These are phyloP conservation scores for Rostrohypoxylon terebratum DNA, from an alignment of 495 filamentous ascomycete species.

Conservation along the genomic window DNA sequence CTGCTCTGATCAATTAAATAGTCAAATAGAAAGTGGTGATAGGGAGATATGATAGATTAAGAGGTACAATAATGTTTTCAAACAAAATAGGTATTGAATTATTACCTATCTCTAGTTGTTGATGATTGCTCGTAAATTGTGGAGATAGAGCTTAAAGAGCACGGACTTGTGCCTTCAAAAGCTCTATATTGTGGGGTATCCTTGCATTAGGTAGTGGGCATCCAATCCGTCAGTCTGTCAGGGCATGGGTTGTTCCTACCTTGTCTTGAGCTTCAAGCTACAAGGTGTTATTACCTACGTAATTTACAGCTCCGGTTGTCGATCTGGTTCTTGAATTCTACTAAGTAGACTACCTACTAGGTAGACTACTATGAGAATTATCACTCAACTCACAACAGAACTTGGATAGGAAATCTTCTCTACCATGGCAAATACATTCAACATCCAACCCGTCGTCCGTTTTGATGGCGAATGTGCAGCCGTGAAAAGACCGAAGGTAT, in stretches of 20 bases:
- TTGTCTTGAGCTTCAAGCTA: slow-evolving; percentile 1
- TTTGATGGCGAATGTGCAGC: slow-evolving; percentile 70
- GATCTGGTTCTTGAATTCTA: too few relatives aligned
- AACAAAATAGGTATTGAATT: not conserved
- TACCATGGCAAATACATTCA: slow-evolving; percentile 59
- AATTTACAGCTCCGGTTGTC: not conserved
- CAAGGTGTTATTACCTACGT: not conserved
- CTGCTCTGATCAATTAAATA: not conserved
- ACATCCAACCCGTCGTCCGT: slow-evolving; percentile 71
- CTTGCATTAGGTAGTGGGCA: slow-evolving; percentile 6
- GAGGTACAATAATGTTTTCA: not conserved
- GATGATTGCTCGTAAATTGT: not conserved
- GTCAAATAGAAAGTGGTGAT: not conserved
- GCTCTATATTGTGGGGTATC: slow-evolving; percentile 33
- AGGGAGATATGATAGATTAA: not conserved
- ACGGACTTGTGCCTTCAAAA: not conserved
- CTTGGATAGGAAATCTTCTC: not conserved
- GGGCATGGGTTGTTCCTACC: slow-evolving; percentile 8
- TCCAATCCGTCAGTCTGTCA: too few relatives aligned
- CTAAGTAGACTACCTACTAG: not conserved
- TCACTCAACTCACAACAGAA: not conserved
- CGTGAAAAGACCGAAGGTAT: slow-evolving; percentile 76
- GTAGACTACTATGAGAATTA: not conserved
- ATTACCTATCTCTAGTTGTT: not conserved
- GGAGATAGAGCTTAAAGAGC: not conserved